Conservation (phyloP, 2,329 filamentous ascomycete genomes). For the Aspergillus neotritici region DNA sequence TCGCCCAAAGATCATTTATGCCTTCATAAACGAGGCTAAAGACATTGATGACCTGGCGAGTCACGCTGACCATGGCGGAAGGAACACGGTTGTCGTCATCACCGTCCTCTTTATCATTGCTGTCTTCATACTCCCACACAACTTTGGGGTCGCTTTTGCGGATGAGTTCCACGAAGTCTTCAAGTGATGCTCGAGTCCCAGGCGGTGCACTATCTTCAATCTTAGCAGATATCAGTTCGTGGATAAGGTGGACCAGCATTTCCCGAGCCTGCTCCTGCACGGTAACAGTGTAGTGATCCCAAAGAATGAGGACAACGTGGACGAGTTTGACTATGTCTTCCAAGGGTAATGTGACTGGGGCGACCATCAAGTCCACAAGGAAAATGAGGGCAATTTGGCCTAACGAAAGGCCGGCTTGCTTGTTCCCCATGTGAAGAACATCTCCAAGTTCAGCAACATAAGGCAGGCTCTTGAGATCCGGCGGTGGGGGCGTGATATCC, state of each 20-base stretch:
- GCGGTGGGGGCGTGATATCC: slow-evolving; percentile 55
- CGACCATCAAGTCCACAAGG: slow-evolving; percentile 92
- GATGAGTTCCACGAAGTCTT: slow-evolving; percentile 81
- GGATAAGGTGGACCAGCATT: slow-evolving; percentile 96
- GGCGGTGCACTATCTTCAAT: slow-evolving; percentile 64
- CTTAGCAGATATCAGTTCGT: slow-evolving; percentile 81
- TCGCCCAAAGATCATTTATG: slow-evolving; percentile 86
- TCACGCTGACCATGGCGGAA: slow-evolving; percentile 77
- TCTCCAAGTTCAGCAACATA: slow-evolving; percentile 83
- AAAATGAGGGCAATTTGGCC: slow-evolving; percentile 90
- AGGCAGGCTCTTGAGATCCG: slow-evolving; percentile 69
- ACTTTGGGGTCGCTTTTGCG: slow-evolving; percentile 77
- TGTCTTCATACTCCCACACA: slow-evolving; percentile 92
- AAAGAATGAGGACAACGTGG: slow-evolving; percentile 86
- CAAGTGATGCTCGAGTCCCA: slow-evolving; percentile 68
- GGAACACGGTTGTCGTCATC: slow-evolving; percentile 75
- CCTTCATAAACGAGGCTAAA: slow-evolving; percentile 80
- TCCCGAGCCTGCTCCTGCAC: slow-evolving; percentile 96
- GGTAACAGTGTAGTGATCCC: slow-evolving; percentile 93
- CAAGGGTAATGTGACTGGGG: slow-evolving; percentile 70
- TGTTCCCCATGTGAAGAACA: slow-evolving; percentile 79
- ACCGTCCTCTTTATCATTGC: slow-evolving; percentile 68
- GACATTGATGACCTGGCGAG: slow-evolving; percentile 73
- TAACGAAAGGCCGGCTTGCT: slow-evolving; percentile 82
- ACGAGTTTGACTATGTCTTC: slow-evolving; percentile 81